Evolutionary conservation across 2,329 filamentous ascomycete genomes (phyloP), one percentile per base, ranked within the genome.

Genomic region (Xylaria hypoxylon): DNA sequence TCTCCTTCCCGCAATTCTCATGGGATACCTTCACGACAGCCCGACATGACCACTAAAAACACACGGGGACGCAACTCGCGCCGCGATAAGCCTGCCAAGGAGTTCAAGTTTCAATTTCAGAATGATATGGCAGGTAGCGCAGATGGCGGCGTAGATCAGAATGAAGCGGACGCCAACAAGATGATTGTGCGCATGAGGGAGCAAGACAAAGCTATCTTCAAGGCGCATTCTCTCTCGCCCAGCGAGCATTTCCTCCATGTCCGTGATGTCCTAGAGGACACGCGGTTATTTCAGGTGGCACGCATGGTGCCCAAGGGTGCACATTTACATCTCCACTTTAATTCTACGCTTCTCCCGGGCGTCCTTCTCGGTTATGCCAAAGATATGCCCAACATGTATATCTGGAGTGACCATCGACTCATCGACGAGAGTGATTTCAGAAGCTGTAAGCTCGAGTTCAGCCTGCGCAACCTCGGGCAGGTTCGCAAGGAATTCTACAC

Each of bases 281-380:
- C 90, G 8, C 77, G 80, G 48, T 74, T 93, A 15, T 87, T 89
- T 71, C 71, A 81, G 31, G 83, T 90, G 28, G 85, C 88, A 5
- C 80, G 80, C 35, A 74, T 77, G 63, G 85, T 92, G 81, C 91
- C 91, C 47, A 94, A 94, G 77, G 91, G 90, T 2, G 85, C 86
- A 0, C 89, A 93, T 74, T 81, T 93, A 26, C 91, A 94, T 76
- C 86, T 93, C 26, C 91, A 94, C 77, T 93, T 92, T 82, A 94
- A 93, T 75, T 86, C 91, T n/a, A 92, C 90, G 67, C 80, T 93
- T 4, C 80, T 83, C 15, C 89, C 90, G 10, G 76, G 81, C 1
- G 83, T 88, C 5, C 80, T 93, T 22, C 81, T 93, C 13, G 78
- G 80, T 26, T 81, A 82, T 70, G 86, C 81, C 70, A 85, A 81